Conservation (phyloP, 352 stramenopile genomes). For the Pythium grandisporangium region DNA sequence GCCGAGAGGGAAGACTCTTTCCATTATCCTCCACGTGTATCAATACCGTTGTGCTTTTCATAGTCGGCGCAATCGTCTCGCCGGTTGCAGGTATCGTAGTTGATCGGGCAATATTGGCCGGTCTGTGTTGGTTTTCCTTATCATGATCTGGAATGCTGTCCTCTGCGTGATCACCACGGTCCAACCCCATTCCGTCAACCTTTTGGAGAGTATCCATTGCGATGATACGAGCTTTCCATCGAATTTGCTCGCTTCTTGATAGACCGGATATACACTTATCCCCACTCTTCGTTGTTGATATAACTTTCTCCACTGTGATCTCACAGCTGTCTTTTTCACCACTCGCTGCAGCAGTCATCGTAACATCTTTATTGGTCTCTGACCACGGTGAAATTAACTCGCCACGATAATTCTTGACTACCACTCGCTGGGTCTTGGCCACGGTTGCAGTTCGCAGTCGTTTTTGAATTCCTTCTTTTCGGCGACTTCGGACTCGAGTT, state of each 20-base stretch:
- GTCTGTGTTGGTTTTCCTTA: slow-evolving; percentile 18
- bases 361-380: no score
- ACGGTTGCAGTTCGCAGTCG: slow-evolving; percentile 19
- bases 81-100: no score
- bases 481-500: slow-evolving; percentile 13
- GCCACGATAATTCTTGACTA: slow-evolving; percentile 42
- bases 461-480: slow-evolving; percentile 30
- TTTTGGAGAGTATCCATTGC: slow-evolving; percentile 47
- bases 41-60: background rate
- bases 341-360: no score
- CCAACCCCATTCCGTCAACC: no score
- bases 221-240: slow-evolving; percentile 39
- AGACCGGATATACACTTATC: no score
- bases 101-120: no score
- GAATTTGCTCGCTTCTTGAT: no score
- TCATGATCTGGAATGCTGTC: background rate
- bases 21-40: background rate
- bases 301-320: no score
- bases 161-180: background rate
- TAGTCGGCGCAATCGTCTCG: no score
- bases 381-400: slow-evolving; percentile 35
- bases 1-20: background rate
- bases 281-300: no score
- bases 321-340: no score
- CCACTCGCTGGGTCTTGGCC: slow-evolving; percentile 14